Percentiles rank a stretch among this genome's conserved stretches.
phyloP scores from a whole-genome alignment of 306 rosid species.

The Trifolium dubium region DNA sequence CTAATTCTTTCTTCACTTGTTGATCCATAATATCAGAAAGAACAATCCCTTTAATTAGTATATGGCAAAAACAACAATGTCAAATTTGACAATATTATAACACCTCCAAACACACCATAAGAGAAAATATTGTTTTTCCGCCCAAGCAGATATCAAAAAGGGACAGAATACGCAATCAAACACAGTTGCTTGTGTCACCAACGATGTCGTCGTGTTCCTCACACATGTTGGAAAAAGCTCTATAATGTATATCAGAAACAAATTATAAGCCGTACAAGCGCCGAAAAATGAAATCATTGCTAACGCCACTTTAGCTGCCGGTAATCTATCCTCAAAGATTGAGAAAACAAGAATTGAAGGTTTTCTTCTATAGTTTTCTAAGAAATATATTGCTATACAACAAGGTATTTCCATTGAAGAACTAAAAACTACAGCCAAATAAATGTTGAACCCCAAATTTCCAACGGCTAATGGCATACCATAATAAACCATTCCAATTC shows the following conservation, averaged over 20 bases:
- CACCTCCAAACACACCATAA: constrained; percentile 33
- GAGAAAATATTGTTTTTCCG: constrained; percentile 25
- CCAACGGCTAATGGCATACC: constrained; percentile 57
- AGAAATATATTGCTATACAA: not conserved
- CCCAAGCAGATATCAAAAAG: constrained; percentile 11
- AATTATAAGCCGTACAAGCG: not conserved
- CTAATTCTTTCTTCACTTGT: not conserved
- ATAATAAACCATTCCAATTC: constrained; percentile 51
- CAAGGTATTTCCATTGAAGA: constrained; percentile 25
- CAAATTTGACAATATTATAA: constrained; percentile 1
- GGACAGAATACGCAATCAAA: no score
- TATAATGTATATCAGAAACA: no score
- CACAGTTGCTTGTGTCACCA: no score
- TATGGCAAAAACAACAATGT: constrained; percentile 19
- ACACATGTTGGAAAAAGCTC: no score
- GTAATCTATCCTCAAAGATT: not conserved
- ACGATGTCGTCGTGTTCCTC: no score
- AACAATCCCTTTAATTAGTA: constrained; percentile 16
- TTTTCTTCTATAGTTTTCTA: constrained; percentile 19
- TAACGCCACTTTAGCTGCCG: constrained; percentile 7
- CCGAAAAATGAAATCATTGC: constrained; percentile 44
- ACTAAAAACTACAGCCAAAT: constrained; percentile 43
- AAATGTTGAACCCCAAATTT: constrained; percentile 48
- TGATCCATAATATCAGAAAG: not conserved
- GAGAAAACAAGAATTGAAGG: constrained; percentile 19